These are phyloP conservation scores for Tuber magnatum DNA, from an alignment of 495 filamentous ascomycete species.

Conservation along the genomic window DNA sequence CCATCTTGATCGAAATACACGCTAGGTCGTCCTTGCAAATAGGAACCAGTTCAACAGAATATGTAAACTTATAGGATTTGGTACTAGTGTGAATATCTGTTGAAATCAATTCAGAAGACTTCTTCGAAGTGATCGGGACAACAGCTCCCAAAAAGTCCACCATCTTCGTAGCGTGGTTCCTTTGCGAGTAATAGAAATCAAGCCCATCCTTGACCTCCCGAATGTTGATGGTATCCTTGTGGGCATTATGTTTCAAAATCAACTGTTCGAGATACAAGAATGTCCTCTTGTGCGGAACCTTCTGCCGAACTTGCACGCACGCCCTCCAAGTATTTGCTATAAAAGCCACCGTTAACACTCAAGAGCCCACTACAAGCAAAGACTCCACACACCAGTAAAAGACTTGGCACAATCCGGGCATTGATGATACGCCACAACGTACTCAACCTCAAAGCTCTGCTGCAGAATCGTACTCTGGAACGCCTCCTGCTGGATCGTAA, in stretches of 20 bases:
- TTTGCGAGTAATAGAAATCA: constrained; percentile 84
- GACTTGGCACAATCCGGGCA: constrained; percentile 87
- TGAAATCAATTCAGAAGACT: constrained; percentile 85
- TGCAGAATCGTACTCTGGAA: constrained; percentile 72
- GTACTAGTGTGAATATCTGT: constrained; percentile 83
- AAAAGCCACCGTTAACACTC: constrained; percentile 6
- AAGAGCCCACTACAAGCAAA: background rate
- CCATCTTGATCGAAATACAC: constrained; percentile 80
- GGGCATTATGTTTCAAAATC: constrained; percentile 85
- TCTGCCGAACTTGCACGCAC: constrained; percentile 86
- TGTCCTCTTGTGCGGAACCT: constrained; percentile 93
- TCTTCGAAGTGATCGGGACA: constrained; percentile 69
- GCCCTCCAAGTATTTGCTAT: constrained; percentile 88
- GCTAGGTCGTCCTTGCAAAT: constrained; percentile 96
- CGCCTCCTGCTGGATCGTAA: constrained; percentile 83
- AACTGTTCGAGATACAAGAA: constrained; percentile 95
- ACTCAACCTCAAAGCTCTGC: constrained; percentile 90
- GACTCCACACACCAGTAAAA: constrained; percentile 45
- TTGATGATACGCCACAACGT: constrained; percentile 78
- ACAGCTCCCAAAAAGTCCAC: constrained; percentile 82
- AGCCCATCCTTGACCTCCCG: constrained; percentile 89
- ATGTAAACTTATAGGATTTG: constrained; percentile 88
- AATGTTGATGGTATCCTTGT: constrained; percentile 92
- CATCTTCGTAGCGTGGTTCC: constrained; percentile 89
- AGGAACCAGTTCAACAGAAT: constrained; percentile 75